These are phyloP conservation scores for Podospora sp. DNA, from an alignment of 495 filamentous ascomycete genomes.

Conservation along the genomic window DNA sequence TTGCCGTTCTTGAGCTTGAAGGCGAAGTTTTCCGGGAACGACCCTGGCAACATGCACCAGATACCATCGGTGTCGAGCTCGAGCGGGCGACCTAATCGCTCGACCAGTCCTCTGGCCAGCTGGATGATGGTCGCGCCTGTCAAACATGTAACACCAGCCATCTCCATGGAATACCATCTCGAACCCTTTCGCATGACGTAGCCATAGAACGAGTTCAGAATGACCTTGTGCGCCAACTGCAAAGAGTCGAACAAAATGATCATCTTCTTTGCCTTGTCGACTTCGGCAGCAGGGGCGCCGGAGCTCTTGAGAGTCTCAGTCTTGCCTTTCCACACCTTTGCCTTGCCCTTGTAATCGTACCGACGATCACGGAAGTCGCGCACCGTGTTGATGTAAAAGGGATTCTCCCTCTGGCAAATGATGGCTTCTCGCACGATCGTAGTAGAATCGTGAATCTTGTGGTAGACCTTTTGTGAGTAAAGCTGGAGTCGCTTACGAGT, in stretches of 20 bases:
- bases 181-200: slow-evolving; percentile 99
- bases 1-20: slow-evolving; percentile 95
- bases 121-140: slow-evolving; percentile 98
- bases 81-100: slow-evolving; percentile 87
- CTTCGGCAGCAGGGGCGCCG: slow-evolving; percentile 72
- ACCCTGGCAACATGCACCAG: slow-evolving; percentile 98
- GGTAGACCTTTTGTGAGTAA: slow-evolving; percentile 98
- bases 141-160: slow-evolving; percentile 97
- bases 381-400: slow-evolving; percentile 97
- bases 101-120: slow-evolving; percentile 91
- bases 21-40: slow-evolving; percentile 94
- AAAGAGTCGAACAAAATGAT: slow-evolving; percentile 93
- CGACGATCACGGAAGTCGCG: slow-evolving; percentile 92
- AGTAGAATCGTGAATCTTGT: slow-evolving; percentile 95
- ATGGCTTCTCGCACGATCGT: slow-evolving; percentile 95
- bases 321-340: slow-evolving; percentile 98
- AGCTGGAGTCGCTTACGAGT: slow-evolving; percentile 87
- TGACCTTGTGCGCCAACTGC: slow-evolving; percentile 97
- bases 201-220: slow-evolving; percentile 98
- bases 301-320: slow-evolving; percentile 80
- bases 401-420: slow-evolving; percentile 97
- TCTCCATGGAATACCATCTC: slow-evolving; percentile 99
- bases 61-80: slow-evolving; percentile 99
- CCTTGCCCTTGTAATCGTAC: slow-evolving; percentile 97
- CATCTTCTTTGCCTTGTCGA: slow-evolving; percentile 98